Evolutionary conservation across 495 filamentous ascomycete species (phyloP).

Genomic region (Talaromyces wortmannii): DNA sequence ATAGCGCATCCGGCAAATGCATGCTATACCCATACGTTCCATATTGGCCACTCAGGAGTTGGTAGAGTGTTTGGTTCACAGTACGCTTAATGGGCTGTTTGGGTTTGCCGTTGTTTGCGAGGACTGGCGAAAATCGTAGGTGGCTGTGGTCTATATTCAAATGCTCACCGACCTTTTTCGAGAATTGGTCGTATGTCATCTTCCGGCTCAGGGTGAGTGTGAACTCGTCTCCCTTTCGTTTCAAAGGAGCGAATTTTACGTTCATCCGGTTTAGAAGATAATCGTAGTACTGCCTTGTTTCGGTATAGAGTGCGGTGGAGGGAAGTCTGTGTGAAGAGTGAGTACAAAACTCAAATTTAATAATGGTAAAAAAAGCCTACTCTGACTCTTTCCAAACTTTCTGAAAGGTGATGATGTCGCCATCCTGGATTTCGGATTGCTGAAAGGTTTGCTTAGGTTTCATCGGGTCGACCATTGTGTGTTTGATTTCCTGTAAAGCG

Average conservation of each 20-base stretch:
- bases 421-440: constrained; percentile 91
- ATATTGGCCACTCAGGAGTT: constrained; percentile 65
- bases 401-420: constrained; percentile 96
- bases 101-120: constrained; percentile 62
- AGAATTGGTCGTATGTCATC: constrained; percentile 83
- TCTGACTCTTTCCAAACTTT: constrained; percentile 56
- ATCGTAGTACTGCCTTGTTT: constrained; percentile 84
- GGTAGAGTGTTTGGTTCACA: constrained; percentile 55
- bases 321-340: constrained; percentile 16
- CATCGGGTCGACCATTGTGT: constrained; percentile 91
- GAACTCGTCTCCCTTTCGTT: constrained; percentile 50
- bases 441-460: constrained; percentile 84
- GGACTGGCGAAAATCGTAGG: constrained; percentile 81
- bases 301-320: constrained; percentile 40
- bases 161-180: constrained; percentile 77
- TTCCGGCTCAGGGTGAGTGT: constrained; percentile 72
- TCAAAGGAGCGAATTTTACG: constrained; percentile 45
- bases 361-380: constrained; percentile 15
- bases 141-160: constrained; percentile 77
- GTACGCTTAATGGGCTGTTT: constrained; percentile 70
- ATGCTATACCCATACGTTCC: constrained; percentile 54
- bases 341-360: neutral
- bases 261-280: constrained; percentile 78
- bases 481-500: constrained; percentile 73
- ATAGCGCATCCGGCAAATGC: constrained; percentile 69